Percentiles rank a stretch among this genome's conserved stretches.
These are phyloP conservation scores for Kazachstania psychrophila DNA, from an alignment of 805 yeast genomes.

Conservation along the genomic window DNA sequence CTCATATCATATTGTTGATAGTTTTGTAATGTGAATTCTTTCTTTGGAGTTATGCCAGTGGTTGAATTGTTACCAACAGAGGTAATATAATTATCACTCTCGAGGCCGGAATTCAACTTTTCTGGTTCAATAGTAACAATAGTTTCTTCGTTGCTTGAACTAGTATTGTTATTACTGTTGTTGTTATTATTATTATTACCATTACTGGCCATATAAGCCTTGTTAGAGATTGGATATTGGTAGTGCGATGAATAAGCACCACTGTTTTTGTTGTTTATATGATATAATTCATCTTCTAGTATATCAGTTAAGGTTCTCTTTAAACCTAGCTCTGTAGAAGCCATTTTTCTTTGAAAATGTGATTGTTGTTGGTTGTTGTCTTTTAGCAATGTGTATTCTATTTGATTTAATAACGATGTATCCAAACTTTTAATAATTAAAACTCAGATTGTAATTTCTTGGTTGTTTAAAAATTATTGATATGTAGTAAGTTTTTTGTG, in stretches of 20 bases:
- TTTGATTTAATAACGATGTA: too few species aligned
- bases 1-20: slow-evolving; percentile 2
- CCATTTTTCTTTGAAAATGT: slow-evolving; percentile 6
- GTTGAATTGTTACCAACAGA: neutral
- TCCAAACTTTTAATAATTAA: too few species aligned
- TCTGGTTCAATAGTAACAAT: slow-evolving; percentile 2
- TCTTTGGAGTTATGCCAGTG: neutral
- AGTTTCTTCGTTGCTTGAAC: neutral
- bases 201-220: slow-evolving; percentile 4
- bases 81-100: neutral
- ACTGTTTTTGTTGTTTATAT: slow-evolving; percentile 12
- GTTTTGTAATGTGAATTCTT: slow-evolving; percentile 1
- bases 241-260: slow-evolving; percentile 4
- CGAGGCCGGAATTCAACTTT: neutral
- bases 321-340: slow-evolving; percentile 13
- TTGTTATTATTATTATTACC: neutral
- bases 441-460: too few species aligned
- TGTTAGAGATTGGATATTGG: slow-evolving; percentile 4
- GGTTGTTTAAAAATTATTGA: too few species aligned
- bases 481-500: too few species aligned
- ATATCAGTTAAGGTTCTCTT: slow-evolving; percentile 29
- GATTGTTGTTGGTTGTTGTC: too few species aligned
- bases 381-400: too few species aligned
- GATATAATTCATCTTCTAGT: slow-evolving; percentile 28
- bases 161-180: neutral